Evolutionary conservation across 495 filamentous ascomycete genomes (phyloP).

Genomic region (Xylaria grammica): DNA sequence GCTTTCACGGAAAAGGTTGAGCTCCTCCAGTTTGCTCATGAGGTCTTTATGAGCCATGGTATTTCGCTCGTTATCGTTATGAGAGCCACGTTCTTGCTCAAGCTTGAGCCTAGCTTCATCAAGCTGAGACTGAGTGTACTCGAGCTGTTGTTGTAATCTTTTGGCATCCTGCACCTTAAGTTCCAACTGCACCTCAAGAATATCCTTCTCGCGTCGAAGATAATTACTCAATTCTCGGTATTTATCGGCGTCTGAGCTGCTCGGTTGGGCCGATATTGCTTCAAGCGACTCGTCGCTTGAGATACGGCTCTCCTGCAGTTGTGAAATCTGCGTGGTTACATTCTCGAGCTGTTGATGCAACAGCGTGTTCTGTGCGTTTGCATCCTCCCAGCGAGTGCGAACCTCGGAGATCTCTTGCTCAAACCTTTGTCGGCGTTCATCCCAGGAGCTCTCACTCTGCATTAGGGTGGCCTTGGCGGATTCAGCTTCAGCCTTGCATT

Average conservation of each 20-base stretch:
- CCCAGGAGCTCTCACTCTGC: slow-evolving; percentile 87
- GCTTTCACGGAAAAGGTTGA: slow-evolving; percentile 94
- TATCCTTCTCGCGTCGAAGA: slow-evolving; percentile 94
- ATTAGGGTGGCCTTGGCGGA: slow-evolving; percentile 76
- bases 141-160: slow-evolving; percentile 85
- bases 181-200: slow-evolving; percentile 93
- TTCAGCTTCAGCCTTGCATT: slow-evolving; percentile 76
- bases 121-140: slow-evolving; percentile 82
- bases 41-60: slow-evolving; percentile 82
- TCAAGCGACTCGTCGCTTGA: slow-evolving; percentile 51
- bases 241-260: slow-evolving; percentile 55
- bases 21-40: slow-evolving; percentile 90
- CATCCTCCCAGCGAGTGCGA: slow-evolving; percentile 76
- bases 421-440: slow-evolving; percentile 75
- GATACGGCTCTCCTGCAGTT: slow-evolving; percentile 74
- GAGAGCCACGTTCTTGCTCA: slow-evolving; percentile 80
- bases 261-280: slow-evolving; percentile 33
- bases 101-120: slow-evolving; percentile 87
- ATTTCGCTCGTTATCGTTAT: slow-evolving; percentile 71
- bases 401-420: slow-evolving; percentile 83
- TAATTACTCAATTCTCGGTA: slow-evolving; percentile 89
- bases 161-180: slow-evolving; percentile 84
- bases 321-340: slow-evolving; percentile 75
- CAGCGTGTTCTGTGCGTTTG: slow-evolving; percentile 81
- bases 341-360: slow-evolving; percentile 88